These are phyloP conservation scores for Spiraea crenata DNA, from an alignment of 331 rosid genomes.

Conservation along the genomic window DNA sequence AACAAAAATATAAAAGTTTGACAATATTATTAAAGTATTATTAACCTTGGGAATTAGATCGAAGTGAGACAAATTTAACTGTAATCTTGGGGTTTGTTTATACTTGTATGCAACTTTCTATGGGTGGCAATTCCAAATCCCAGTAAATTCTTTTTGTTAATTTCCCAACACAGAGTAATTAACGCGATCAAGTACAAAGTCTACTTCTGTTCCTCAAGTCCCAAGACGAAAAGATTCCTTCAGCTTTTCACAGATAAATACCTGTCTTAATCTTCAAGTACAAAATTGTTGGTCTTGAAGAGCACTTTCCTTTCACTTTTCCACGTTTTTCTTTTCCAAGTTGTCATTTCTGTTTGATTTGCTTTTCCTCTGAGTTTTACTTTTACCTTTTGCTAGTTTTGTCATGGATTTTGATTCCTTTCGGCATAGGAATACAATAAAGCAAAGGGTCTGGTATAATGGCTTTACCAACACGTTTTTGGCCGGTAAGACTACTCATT, in stretches of 20 bases:
- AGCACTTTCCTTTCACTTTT: conserved; percentile 43
- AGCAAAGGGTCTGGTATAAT: conserved; percentile 1
- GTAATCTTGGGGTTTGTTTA: not conserved
- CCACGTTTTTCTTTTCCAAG: conserved; percentile 7
- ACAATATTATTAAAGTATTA: too few species aligned
- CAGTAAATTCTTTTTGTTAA: not conserved
- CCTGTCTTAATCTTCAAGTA: not conserved
- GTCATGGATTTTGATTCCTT: conserved; percentile 23
- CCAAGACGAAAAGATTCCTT: conserved; percentile 17
- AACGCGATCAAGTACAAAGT: not conserved
- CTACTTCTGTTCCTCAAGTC: not conserved
- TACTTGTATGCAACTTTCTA: not conserved
- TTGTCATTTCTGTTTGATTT: conserved; percentile 19
- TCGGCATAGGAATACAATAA: conserved; percentile 18
- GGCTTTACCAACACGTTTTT: conserved; percentile 36
- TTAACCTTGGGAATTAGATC: not conserved
- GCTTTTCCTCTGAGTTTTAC: conserved; percentile 9
- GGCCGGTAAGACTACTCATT: conserved; percentile 13
- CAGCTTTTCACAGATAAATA: not conserved
- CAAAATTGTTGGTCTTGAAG: conserved; percentile 25
- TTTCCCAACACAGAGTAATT: not conserved
- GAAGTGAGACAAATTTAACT: not conserved
- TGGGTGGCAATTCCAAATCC: not conserved
- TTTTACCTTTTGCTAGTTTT: conserved; percentile 21
- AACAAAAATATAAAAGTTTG: too few species aligned